Evolutionary conservation across 1,284 basidiomycete species (phyloP).

Genomic region (Calocybe gambosa): DNA sequence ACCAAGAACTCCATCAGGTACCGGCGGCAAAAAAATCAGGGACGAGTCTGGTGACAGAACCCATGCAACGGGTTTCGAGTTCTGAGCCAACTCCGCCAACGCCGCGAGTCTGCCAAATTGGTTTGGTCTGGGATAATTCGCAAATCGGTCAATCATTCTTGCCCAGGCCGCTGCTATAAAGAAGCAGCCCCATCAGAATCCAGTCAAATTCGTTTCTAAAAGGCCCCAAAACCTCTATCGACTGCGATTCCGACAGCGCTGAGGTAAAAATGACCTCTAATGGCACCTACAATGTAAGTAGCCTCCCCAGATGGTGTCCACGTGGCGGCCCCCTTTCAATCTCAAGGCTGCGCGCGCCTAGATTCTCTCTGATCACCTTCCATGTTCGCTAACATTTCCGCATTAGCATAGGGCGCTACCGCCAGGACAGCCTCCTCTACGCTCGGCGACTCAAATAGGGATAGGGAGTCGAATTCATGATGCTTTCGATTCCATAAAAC

Average conservation of each 20-base stretch:
- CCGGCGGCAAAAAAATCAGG: slow-evolving; percentile 14
- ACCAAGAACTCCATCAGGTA: slow-evolving; percentile 12
- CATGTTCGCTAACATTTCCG: background rate
- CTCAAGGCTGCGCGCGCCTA: background rate
- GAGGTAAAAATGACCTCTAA: slow-evolving; percentile 13
- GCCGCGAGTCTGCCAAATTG: slow-evolving; percentile 6
- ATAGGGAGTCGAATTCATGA: slow-evolving; percentile 48
- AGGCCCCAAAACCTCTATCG: background rate
- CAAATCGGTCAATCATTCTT: slow-evolving; percentile 18
- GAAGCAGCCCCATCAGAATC: slow-evolving; percentile 8
- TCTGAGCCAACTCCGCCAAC: slow-evolving; percentile 10
- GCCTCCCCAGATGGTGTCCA: slow-evolving; percentile 6
- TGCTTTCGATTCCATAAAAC: slow-evolving; percentile 76
- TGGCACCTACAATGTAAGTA: slow-evolving; percentile 13
- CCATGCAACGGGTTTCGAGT: slow-evolving; percentile 1
- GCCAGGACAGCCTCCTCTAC: slow-evolving; percentile 41
- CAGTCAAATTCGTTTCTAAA: background rate
- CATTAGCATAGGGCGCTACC: slow-evolving; percentile 50
- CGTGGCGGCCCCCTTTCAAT: slow-evolving; percentile 3
- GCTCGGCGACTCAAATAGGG: slow-evolving; percentile 36
- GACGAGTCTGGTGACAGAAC: slow-evolving; percentile 13
- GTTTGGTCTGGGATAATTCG: slow-evolving; percentile 13
- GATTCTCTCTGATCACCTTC: background rate
- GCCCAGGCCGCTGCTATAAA: slow-evolving; percentile 12
- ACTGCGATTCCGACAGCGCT: background rate